These are phyloP conservation scores for Tephrocybe sp. DNA, from an alignment of 768 basidiomycete species.

Conservation along the genomic window DNA sequence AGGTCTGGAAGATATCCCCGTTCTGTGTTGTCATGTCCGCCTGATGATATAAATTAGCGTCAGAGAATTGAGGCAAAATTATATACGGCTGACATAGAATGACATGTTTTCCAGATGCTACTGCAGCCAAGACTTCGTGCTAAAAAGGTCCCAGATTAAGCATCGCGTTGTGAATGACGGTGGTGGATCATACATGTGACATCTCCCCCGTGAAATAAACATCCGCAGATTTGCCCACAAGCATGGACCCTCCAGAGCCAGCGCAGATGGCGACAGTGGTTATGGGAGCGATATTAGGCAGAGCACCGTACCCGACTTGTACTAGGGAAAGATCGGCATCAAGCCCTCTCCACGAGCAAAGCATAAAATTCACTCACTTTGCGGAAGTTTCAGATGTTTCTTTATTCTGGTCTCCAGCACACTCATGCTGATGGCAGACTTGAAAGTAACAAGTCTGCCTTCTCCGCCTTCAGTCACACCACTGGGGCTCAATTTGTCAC, in stretches of 20 bases:
- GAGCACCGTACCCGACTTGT: constrained; percentile 57
- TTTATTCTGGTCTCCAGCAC: constrained; percentile 71
- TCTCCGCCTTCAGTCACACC: constrained; percentile 52
- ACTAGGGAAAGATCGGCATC: constrained; percentile 18
- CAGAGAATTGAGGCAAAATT: constrained; percentile 21
- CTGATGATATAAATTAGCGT: constrained; percentile 35
- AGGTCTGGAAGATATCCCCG: constrained; percentile 86
- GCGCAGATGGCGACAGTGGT: constrained; percentile 86
- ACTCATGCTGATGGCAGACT: constrained; percentile 52
- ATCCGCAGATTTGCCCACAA: constrained; percentile 74
- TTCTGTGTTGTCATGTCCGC: constrained; percentile 94
- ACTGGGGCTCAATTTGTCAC: constrained; percentile 37
- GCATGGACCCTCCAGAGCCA: constrained; percentile 81
- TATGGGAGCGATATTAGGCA: constrained; percentile 31
- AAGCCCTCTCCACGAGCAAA: not conserved
- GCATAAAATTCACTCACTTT: constrained; percentile 46
- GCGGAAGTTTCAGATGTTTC: constrained; percentile 48
- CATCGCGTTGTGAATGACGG: not conserved
- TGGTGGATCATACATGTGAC: constrained; percentile 62
- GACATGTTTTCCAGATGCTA: constrained; percentile 73
- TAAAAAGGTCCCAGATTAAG: constrained; percentile 30
- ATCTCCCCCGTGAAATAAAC: constrained; percentile 94
- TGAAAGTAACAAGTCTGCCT: constrained; percentile 68
- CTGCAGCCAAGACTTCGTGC: constrained; percentile 80
- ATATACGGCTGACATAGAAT: constrained; percentile 69